Percentiles rank a stretch among this genome's conserved stretches.
These are phyloP conservation scores for Acanthamoeba triangularis DNA, from an alignment of 208 protist species.

Conservation along the genomic window DNA sequence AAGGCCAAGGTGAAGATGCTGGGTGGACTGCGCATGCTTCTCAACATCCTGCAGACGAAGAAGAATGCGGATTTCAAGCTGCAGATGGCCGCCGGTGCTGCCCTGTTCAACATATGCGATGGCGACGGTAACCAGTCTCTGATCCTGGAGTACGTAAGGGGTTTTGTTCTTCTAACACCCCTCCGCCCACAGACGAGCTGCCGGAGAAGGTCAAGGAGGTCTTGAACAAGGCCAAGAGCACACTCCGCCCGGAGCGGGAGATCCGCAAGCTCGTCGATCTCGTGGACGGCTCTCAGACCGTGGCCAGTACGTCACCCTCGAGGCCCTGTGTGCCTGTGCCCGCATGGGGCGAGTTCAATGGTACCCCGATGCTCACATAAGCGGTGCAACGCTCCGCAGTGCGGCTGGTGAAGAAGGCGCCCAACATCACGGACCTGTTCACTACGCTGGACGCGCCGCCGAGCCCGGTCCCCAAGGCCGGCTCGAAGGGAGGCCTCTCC, in stretches of 20 bases:
- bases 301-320: conserved; percentile 15
- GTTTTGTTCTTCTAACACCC: too few species aligned
- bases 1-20: conserved; percentile 66
- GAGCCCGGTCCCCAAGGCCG: neutral
- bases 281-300: conserved; percentile 60
- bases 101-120: conserved; percentile 41
- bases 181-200: conserved; percentile 44
- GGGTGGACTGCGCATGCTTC: neutral
- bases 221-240: conserved; percentile 41
- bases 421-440: conserved; percentile 59
- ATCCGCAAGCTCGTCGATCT: conserved; percentile 49
- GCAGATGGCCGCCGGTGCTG: conserved; percentile 9
- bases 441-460: neutral
- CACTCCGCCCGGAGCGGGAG: conserved; percentile 7
- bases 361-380: too few species aligned
- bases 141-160: too few species aligned
- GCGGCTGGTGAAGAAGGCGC: conserved; percentile 29
- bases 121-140: conserved; percentile 42
- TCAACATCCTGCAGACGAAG: conserved; percentile 41
- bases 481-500: neutral
- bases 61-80: neutral
- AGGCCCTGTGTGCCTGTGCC: too few species aligned
- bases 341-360: too few species aligned
- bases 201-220: conserved; percentile 18
- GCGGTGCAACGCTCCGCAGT: too few species aligned